phyloP scores from a whole-genome alignment of 192 early-diverging fungal genomes.

The Coemansia pectinata region DNA sequence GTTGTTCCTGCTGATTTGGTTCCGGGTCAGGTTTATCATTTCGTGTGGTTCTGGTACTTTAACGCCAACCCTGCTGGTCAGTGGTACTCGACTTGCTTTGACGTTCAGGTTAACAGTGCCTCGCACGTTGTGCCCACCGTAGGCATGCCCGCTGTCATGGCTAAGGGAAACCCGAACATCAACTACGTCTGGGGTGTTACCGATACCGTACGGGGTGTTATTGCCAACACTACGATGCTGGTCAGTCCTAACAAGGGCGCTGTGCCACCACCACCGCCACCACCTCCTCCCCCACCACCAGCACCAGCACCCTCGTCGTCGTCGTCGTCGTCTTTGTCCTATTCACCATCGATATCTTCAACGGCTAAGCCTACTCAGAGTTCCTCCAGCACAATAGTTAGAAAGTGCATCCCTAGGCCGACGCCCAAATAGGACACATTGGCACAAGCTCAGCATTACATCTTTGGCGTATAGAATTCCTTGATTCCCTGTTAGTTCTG shows the following conservation, averaged over 20 bases:
- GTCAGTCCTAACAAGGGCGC: conserved; percentile 1
- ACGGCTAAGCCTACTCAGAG: neutral
- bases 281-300: neutral
- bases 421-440: neutral
- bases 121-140: conserved; percentile 24
- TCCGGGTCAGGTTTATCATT: conserved; percentile 53
- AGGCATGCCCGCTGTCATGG: conserved; percentile 12
- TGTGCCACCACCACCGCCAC: neutral
- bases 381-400: neutral
- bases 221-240: conserved; percentile 23
- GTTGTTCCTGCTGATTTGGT: conserved; percentile 54
- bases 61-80: conserved; percentile 61
- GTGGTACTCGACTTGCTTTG: conserved; percentile 67
- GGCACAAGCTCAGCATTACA: neutral
- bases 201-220: conserved; percentile 1
- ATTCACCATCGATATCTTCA: neutral
- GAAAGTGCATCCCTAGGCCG: conserved; percentile 4
- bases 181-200: conserved; percentile 30
- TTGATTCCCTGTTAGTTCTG: neutral
- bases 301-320: neutral
- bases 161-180: conserved; percentile 15
- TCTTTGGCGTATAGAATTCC: neutral
- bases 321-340: neutral
- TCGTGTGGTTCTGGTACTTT: conserved; percentile 67
- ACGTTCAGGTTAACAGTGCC: conserved; percentile 33